These are phyloP conservation scores for Aspergillus carlsbadensis DNA, from an alignment of 495 filamentous ascomycete genomes.

Conservation along the genomic window DNA sequence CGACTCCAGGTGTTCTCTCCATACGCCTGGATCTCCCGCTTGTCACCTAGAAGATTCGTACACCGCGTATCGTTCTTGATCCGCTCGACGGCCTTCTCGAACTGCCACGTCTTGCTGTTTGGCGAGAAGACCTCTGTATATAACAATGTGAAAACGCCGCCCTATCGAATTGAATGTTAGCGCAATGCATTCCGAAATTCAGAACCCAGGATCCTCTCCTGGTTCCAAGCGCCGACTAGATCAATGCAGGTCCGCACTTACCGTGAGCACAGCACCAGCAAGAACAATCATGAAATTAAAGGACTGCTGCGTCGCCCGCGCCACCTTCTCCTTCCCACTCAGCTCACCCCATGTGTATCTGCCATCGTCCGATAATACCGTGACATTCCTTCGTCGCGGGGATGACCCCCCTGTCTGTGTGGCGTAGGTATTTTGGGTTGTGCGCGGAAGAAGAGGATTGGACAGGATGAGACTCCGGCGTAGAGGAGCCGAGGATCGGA, in stretches of 20 bases:
- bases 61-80: conserved; percentile 72
- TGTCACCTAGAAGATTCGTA: conserved; percentile 70
- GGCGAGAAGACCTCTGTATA: conserved; percentile 85
- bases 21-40: conserved; percentile 74
- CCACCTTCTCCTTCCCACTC: conserved; percentile 71
- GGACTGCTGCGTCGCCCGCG: conserved; percentile 83
- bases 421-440: conserved; percentile 45
- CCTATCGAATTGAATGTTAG: conserved; percentile 44
- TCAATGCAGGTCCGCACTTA: conserved; percentile 26
- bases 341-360: conserved; percentile 77
- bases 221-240: not conserved
- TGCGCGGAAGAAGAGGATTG: conserved; percentile 23
- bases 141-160: conserved; percentile 72
- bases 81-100: conserved; percentile 80
- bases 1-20: conserved; percentile 80
- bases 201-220: too few species aligned
- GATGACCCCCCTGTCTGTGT: conserved; percentile 46
- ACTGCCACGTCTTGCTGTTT: conserved; percentile 81
- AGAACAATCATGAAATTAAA: conserved; percentile 81
- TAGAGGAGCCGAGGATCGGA: conserved; percentile 18
- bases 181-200: not conserved
- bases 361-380: conserved; percentile 79
- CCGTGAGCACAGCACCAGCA: conserved; percentile 72
- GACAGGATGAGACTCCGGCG: conserved; percentile 15
- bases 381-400: conserved; percentile 61